Conservation (phyloP, 306 rosid genomes). For the Vigna radiata region DNA sequence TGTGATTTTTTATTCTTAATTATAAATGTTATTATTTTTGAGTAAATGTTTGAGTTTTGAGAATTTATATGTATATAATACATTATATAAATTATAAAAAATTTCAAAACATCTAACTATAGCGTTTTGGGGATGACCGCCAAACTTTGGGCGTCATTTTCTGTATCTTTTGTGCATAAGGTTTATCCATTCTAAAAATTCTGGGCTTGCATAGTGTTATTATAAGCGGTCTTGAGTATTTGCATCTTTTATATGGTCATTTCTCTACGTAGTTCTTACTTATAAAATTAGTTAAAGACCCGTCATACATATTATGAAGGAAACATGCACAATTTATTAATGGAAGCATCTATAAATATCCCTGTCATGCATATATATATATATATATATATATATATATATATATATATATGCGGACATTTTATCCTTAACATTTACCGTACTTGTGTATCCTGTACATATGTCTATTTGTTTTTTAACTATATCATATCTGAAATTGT, state of each 20-base stretch:
- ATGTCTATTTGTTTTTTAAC: neutral
- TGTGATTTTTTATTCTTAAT: no score
- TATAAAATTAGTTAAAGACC: neutral
- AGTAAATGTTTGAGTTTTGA: no score
- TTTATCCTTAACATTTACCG: slow-evolving; percentile 10
- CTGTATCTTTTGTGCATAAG: neutral
- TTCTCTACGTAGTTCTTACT: slow-evolving; percentile 1
- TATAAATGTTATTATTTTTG: no score
- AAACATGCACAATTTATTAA: neutral
- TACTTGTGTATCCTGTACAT: neutral
- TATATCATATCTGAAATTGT: neutral
- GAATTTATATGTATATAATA: no score
- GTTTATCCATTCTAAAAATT: neutral
- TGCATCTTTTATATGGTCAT: slow-evolving; percentile 29
- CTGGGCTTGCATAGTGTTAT: neutral
- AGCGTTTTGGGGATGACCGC: no score
- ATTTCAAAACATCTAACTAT: no score
- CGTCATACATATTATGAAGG: neutral
- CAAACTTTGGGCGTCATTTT: neutral
- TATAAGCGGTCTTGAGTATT: slow-evolving; percentile 1
- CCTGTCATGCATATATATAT: no score
- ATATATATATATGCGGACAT: neutral
- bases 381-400: no score
- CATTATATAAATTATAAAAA: no score
- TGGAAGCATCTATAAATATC: no score